Base-by-base conservation (phyloP, 192 early-diverging fungal species). In the Geranomyces variabilis region DNA sequence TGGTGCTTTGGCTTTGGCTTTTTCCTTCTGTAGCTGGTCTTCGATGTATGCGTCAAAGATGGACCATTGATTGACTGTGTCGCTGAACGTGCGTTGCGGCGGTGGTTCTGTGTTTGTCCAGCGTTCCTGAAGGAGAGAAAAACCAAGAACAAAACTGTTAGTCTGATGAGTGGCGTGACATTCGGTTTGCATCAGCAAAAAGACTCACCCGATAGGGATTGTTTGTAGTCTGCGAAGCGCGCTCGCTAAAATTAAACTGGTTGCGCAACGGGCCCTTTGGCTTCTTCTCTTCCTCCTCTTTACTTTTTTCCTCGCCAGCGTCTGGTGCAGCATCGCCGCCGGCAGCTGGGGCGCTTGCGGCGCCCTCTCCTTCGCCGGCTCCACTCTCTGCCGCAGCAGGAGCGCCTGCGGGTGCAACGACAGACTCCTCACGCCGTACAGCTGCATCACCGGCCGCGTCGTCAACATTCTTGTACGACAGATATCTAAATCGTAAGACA, bases 11-110 rank as follows among this genome's bases (percentile, higher is more conserved):
- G 82, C 86, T 69, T 88, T 88, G 36, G 79, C 80, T 66, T 79
- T 82, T 75, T 88, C 87, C 57, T 88, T 88, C n/a, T 76, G 76
- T 29, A 71, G 77, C 41, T 81, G 63, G 60, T 88, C 87, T 64
- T 88, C 86, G 70, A 86, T 74, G 65, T 88, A 88, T 9, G 81
- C 86, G 70, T 88, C 87, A 71, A 67, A 88, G 45, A 88, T 88
- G 13, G 86, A 75, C 84, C 83, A 88, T 74, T 88, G 87, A 67
- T 81, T 88, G 49, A 88, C 87, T 0, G 83, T 86, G 36, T 77
- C 58, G 63, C 73, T 77, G 64, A 85, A 83, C 24, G 80, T 78
- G 13, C 81, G 70, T 51, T 80, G 76, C 36, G 87, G 87, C 14
- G 87, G 87, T 2, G 87, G 87, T 48, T 88, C 87, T 13, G 87